Evolutionary conservation across 495 filamentous ascomycete genomes (phyloP), one percentile per base, ranked within the genome.

Genomic region (Cladorrhinum samala): DNA sequence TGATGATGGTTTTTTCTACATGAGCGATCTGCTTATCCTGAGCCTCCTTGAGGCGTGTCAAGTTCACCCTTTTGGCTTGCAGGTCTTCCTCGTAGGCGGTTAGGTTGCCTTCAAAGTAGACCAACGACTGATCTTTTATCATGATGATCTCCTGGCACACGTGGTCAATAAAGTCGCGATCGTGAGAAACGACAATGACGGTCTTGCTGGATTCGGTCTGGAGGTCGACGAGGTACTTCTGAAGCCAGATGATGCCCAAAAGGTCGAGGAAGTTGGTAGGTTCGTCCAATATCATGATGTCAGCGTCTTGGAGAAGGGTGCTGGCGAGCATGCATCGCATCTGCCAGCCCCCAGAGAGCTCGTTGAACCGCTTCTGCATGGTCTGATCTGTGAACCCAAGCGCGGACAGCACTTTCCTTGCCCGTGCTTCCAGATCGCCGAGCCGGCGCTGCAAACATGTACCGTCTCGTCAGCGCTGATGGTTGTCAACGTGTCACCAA

Each of bases 251-350:
- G 19, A 92, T 86, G n/a, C 84, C 84, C 0, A 88, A 74, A 0
- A 94, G 76, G 62, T 94, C 89, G 1, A 92, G 74, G 64, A 86
- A 91, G 63, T 92, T 92, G 46, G 89, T 92, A 3, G 89, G 88
- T 60, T 94, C 89, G 72, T 94, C 88, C 16, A 94, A 82, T 45
- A 94, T 85, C 57, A 92, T 76, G 45, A 92, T 81, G 57, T 91
- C 86, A 0, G 85, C 77, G n/a, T 81, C 73, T 58, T 87, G 82
- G 3, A 86, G 74, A 9, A 94, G 74, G 11, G 80, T 75, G 14
- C 77, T 74, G 2, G 87, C 87, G 6, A 92, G 75, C 52, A 81
- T 75, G 43, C 77, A 82, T 37, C 88, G 77, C 82, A 89, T 92
- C 20, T 72, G 76, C 88, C 88, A 92, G 4, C 89, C 89, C 11